Percentiles rank a stretch among this genome's conserved stretches.
phyloP scores from a whole-genome alignment of 345 rosid species.

The Moringa oleifera region DNA sequence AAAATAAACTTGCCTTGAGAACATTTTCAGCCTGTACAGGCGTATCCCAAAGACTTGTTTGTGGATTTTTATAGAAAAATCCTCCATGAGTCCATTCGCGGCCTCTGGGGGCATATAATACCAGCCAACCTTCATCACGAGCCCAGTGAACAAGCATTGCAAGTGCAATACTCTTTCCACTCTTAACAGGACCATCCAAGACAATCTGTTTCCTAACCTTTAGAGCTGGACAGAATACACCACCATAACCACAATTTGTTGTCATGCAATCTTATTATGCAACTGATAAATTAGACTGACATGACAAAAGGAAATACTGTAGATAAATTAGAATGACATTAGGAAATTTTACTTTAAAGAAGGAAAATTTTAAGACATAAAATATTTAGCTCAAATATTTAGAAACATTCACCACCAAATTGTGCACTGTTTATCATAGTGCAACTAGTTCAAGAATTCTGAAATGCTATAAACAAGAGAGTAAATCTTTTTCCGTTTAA shows the following conservation, averaged over 20 bases:
- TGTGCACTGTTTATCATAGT: too few relatives aligned
- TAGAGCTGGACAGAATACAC: conserved; percentile 31
- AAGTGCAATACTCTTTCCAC: conserved; percentile 89
- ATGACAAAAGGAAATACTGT: neutral
- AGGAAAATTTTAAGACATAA: too few relatives aligned
- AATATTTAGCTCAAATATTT: too few relatives aligned
- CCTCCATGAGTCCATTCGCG: conserved; percentile 95
- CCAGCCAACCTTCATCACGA: conserved; percentile 94
- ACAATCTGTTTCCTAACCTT: conserved; percentile 75
- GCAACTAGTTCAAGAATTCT: too few relatives aligned
- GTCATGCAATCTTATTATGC: neutral
- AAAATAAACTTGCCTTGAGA: conserved; percentile 57
- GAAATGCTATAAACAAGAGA: too few relatives aligned
- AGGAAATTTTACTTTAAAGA: too few relatives aligned
- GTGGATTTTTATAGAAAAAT: conserved; percentile 67
- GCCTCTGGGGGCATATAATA: conserved; percentile 82
- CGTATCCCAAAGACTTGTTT: conserved; percentile 90
- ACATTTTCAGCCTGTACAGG: conserved; percentile 83
- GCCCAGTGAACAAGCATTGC: conserved; percentile 99
- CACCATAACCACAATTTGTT: neutral
- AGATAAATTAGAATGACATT: neutral
- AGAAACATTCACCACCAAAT: too few relatives aligned
- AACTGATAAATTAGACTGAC: neutral
- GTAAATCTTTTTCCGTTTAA: too few relatives aligned
- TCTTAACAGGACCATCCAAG: conserved; percentile 85